Conservation (phyloP, 345 rosid species). For the Corchorus capsularis region DNA sequence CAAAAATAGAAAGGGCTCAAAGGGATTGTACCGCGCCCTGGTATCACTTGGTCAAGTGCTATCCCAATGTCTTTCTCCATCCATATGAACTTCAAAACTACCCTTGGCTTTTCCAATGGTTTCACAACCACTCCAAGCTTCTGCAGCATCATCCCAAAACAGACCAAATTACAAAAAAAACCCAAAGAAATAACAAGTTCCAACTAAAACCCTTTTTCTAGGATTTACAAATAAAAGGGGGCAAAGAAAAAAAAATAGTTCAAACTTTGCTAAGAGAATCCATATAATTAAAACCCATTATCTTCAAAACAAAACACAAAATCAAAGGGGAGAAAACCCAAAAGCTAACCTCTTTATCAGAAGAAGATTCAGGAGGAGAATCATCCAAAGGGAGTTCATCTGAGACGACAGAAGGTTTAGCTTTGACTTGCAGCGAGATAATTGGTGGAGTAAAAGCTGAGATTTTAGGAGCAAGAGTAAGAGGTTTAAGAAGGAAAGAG, state of each 20-base stretch:
- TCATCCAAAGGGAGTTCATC: slow-evolving; percentile 24
- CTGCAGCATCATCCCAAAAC: slow-evolving; percentile 28
- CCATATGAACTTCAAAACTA: slow-evolving; percentile 87
- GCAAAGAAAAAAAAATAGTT: too few relatives aligned
- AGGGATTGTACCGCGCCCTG: slow-evolving; percentile 77
- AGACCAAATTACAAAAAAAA: neutral
- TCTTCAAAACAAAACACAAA: slow-evolving; percentile 7
- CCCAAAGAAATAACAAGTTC: neutral
- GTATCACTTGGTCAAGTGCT: slow-evolving; percentile 69
- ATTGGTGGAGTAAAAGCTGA: slow-evolving; percentile 25
- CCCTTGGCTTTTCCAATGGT: slow-evolving; percentile 71
- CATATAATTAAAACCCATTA: neutral
- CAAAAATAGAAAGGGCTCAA: slow-evolving; percentile 86
- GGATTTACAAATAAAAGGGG: neutral
- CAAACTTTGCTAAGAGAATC: neutral
- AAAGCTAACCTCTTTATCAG: slow-evolving; percentile 49
- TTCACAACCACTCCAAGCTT: slow-evolving; percentile 76
- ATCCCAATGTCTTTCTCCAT: slow-evolving; percentile 85
- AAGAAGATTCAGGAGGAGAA: slow-evolving; percentile 18
- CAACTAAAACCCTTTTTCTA: neutral
- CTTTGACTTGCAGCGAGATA: slow-evolving; percentile 16
- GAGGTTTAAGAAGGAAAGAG: slow-evolving; percentile 27
- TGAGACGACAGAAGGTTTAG: slow-evolving; percentile 22
- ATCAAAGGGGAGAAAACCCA: neutral
- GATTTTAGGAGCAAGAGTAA: neutral